A percentile compares a stretch with the other conserved stretches of the same genome.
phyloP scores from a whole-genome alignment of 208 protist genomes.

The Crithidia sp. region DNA sequence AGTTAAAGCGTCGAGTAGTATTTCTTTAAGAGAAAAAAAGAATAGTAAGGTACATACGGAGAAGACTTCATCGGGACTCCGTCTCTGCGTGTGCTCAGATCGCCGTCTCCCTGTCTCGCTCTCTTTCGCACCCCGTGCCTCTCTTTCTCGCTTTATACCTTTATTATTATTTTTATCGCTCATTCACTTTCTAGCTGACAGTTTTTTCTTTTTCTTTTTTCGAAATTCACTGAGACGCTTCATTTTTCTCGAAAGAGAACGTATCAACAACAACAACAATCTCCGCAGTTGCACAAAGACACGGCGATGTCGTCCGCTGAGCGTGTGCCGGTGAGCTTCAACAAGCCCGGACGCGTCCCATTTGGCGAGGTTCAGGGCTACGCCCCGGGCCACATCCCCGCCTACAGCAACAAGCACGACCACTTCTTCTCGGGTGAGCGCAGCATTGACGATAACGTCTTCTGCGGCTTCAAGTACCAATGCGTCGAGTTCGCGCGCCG shows the following conservation, averaged over 20 bases:
- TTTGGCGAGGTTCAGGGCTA: constrained; percentile 82
- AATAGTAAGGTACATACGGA: neutral
- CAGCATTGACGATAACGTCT: constrained; percentile 74
- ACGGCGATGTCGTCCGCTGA: constrained; percentile 10
- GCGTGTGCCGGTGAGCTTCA: constrained; percentile 36
- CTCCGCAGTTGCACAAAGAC: neutral
- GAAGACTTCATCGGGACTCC: too few species aligned
- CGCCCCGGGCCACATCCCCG: constrained; percentile 72
- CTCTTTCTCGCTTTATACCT: too few species aligned
- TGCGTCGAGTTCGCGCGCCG: constrained; percentile 91
- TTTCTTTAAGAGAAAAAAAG: neutral
- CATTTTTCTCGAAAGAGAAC: too few species aligned
- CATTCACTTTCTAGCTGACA: too few species aligned
- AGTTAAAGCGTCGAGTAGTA: neutral
- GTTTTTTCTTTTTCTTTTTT: too few species aligned
- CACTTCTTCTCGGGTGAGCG: constrained; percentile 89
- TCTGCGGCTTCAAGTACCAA: constrained; percentile 91
- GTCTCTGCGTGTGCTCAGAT: too few species aligned
- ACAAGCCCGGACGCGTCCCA: constrained; percentile 47
- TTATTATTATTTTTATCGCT: too few species aligned
- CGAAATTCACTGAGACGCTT: neutral
- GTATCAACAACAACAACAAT: neutral
- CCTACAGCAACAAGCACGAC: constrained; percentile 91
- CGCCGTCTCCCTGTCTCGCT: too few species aligned
- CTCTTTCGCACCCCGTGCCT: too few species aligned